These are phyloP conservation scores for Anacardium occidentale DNA, from an alignment of 345 rosid genomes.

Conservation along the genomic window DNA sequence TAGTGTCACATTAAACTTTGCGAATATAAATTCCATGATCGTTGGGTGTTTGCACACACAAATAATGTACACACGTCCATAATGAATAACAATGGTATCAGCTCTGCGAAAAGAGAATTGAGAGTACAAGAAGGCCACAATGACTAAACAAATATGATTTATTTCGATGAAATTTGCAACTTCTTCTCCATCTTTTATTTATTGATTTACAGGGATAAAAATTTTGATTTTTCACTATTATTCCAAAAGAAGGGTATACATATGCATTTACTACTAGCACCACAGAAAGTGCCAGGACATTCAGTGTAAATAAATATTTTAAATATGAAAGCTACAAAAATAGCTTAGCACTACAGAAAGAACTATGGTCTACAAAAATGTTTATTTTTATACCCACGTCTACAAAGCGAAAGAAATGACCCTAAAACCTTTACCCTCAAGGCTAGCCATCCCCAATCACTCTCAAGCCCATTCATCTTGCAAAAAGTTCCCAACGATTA, in stretches of 20 bases:
- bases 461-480: not conserved
- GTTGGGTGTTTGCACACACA: not conserved
- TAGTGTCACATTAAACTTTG: not conserved
- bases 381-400: too few species aligned
- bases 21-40: not conserved
- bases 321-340: too few species aligned
- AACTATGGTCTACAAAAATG: too few species aligned
- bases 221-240: not conserved
- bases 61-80: too few species aligned
- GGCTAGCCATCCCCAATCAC: not conserved
- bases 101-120: not conserved
- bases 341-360: too few species aligned
- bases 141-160: constrained; percentile 3
- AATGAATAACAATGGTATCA: not conserved
- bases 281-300: not conserved
- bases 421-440: too few species aligned
- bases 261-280: not conserved
- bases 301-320: not conserved
- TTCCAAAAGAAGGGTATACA: not conserved
- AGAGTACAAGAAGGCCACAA: not conserved
- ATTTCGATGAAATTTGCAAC: not conserved
- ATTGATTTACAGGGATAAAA: not conserved
- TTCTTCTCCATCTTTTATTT: not conserved
- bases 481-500: not conserved
- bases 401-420: too few species aligned